Evolutionary conservation across 495 filamentous ascomycete species (phyloP), one percentile per base, ranked within the genome.

Genomic region (Chaetomium fimeti): DNA sequence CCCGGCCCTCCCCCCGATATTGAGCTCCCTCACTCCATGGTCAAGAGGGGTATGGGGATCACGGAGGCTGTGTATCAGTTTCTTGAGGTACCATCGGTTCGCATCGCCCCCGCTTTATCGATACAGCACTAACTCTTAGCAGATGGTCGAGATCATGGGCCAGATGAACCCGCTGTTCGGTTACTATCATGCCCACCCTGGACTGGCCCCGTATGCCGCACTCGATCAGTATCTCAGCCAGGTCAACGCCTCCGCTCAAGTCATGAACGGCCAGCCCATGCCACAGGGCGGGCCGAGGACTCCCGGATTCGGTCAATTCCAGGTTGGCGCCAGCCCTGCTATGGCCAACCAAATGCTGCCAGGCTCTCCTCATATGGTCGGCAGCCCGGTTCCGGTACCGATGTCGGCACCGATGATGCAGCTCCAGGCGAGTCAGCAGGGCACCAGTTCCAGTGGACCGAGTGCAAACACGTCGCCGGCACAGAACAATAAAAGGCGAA

Each of bases 401-500:
- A 84, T 85, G 77, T 83, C 83, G 64, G 85, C 84, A 54, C 83
- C 86, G 5, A 83, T 83, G 29, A 93, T 96, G 86, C 81, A 85
- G 38, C 76, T 85, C 22, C 88, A 90, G 66, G 89, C 87, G 62
- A 90, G 87, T 68, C 87, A 90, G 73, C 88, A 90, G 68, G 87
- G 88, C 32, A 85, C 83, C 40, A 84, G 80, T 63, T 88, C 83
- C n/a, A 87, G 87, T 65, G 89, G 83, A 1, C 86, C 86, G 3
- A 93, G 89, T 68, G 88, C 90, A 8, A 95, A 91, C 71, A 93
- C 92, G 4, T 95, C 91, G 59, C 92, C 92, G 12, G 89, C 88
- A 60, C 85, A 88, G 38, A 87, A 83, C 53, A 89, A 88, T 71
- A 93, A 94, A 77, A 85, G 91, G 63, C 82, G 92, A 61, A 80